Percentiles rank a stretch among this genome's conserved stretches.
These are phyloP conservation scores for Pseudognaphalium luteoalbum DNA, from an alignment of 129 eudicot species.

Conservation along the genomic window DNA sequence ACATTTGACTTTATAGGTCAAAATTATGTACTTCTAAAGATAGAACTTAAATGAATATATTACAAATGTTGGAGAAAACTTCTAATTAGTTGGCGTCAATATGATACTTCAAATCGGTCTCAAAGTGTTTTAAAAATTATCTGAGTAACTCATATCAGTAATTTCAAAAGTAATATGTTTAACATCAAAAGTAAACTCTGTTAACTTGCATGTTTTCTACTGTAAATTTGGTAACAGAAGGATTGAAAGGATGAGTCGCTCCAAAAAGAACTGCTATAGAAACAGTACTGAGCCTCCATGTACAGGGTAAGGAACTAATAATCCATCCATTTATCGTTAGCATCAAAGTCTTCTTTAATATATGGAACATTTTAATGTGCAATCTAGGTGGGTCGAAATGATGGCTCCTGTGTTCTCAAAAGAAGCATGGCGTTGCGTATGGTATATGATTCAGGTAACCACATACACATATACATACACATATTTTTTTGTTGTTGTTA, in stretches of 20 bases:
- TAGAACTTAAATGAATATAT: not conserved
- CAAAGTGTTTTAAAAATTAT: not conserved
- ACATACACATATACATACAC: not conserved
- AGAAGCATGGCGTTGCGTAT: conserved; percentile 86
- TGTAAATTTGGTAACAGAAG: conserved; percentile 49
- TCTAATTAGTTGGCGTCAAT: not conserved
- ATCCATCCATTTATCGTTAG: conserved; percentile 2
- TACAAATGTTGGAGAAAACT: not conserved
- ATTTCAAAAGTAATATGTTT: not conserved
- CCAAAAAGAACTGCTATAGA: conserved; percentile 58
- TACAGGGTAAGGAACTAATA: conserved; percentile 58
- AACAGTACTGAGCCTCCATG: conserved; percentile 87
- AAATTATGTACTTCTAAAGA: not conserved
- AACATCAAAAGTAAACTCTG: conserved; percentile 22
- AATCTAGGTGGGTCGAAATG: conserved; percentile 80
- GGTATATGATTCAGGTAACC: conserved; percentile 94
- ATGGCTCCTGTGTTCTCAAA: conserved; percentile 98
- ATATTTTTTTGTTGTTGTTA: too few relatives aligned
- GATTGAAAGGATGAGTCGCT: conserved; percentile 50
- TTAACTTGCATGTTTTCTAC: not conserved
- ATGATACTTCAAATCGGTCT: not conserved
- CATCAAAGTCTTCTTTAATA: not conserved
- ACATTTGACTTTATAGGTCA: conserved; percentile 17
- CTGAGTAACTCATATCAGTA: not conserved
- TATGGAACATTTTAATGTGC: not conserved